phyloP scores from a whole-genome alignment of 345 rosid species.

The Eucalyptus globulus region DNA sequence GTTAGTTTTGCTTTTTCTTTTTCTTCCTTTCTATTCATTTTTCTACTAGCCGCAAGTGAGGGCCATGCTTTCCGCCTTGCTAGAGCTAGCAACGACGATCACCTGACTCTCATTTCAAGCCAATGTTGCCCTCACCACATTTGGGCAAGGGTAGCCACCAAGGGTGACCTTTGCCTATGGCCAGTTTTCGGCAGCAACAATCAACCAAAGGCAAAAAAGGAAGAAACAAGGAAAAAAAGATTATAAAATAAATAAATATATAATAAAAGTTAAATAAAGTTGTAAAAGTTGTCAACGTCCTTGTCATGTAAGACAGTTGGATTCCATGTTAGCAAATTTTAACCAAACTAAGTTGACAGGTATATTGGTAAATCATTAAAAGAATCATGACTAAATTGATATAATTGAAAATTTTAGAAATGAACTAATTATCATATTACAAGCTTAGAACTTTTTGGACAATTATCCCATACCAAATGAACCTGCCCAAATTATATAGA shows the following conservation, averaged over 20 bases:
- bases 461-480: neutral
- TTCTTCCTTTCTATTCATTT: neutral
- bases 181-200: neutral
- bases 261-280: neutral
- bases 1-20: neutral
- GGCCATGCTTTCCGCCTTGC: neutral
- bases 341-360: neutral
- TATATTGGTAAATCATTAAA: neutral
- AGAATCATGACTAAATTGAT: rapidly evolving
- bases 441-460: neutral
- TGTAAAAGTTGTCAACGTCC: rapidly evolving
- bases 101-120: neutral
- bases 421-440: rapidly evolving
- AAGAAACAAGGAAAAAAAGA: neutral
- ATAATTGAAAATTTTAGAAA: rapidly evolving
- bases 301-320: rapidly evolving
- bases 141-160: neutral
- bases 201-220: neutral
- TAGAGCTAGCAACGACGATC: rapidly evolving
- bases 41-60: rapidly evolving
- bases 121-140: neutral
- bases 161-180: neutral
- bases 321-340: rapidly evolving
- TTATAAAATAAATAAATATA: neutral
- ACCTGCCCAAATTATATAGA: too few relatives aligned